These are phyloP conservation scores for Scytalidium lignicola DNA, from an alignment of 2,329 filamentous ascomycete species.

Conservation along the genomic window DNA sequence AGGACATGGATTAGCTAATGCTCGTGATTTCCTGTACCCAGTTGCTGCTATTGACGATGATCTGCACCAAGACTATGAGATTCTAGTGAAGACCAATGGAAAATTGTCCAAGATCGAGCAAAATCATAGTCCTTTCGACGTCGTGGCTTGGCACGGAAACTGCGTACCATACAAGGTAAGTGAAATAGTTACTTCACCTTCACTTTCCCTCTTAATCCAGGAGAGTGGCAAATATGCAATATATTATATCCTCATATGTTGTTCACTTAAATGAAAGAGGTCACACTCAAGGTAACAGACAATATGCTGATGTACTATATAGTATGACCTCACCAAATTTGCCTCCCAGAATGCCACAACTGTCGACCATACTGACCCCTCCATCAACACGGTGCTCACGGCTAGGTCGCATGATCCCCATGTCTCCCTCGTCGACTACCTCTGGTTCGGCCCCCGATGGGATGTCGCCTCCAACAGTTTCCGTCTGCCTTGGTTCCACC, in stretches of 20 bases:
- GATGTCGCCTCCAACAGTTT: constrained; percentile 55
- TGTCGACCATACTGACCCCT: constrained; percentile 62
- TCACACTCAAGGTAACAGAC: no score
- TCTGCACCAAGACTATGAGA: constrained; percentile 40
- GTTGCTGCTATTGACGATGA: constrained; percentile 50
- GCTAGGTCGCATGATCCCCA: constrained; percentile 48
- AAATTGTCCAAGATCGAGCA: constrained; percentile 58
- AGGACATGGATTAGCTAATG: constrained; percentile 58
- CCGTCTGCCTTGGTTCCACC: constrained; percentile 53
- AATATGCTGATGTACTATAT: constrained; percentile 37
- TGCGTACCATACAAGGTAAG: constrained; percentile 49
- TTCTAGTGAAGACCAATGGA: constrained; percentile 61
- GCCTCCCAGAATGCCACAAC: constrained; percentile 53
- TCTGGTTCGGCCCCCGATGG: constrained; percentile 65
- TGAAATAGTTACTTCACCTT: background rate
- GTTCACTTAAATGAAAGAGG: no score
- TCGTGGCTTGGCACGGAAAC: constrained; percentile 74
- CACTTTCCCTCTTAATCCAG: no score
- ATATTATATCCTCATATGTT: no score
- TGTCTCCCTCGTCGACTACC: constrained; percentile 57
- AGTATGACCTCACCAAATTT: constrained; percentile 52
- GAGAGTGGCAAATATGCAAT: no score
- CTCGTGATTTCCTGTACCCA: constrained; percentile 59
- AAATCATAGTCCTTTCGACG: constrained; percentile 69
- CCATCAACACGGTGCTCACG: constrained; percentile 61